A percentile compares a stretch with the other conserved stretches of the same genome.
phyloP scores from a whole-genome alignment of 352 stramenopile species.

The Nothophytophthora sp. region DNA sequence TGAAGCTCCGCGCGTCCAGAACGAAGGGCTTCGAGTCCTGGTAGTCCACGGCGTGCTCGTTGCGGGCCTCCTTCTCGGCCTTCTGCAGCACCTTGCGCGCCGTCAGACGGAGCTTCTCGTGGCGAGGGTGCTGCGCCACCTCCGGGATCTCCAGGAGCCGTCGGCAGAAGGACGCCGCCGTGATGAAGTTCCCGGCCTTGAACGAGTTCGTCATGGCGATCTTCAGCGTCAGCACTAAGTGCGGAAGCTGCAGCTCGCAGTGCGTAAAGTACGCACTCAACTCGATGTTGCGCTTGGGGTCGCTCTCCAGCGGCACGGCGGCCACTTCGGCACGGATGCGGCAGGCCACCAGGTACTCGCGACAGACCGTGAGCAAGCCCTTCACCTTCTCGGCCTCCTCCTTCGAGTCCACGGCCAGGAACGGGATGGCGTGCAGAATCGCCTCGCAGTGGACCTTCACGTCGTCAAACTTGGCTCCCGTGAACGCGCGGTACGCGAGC shows the following conservation, averaged over 20 bases:
- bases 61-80: slow-evolving; percentile 98
- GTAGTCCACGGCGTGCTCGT: slow-evolving; percentile 98
- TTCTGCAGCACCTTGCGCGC: slow-evolving; percentile 98
- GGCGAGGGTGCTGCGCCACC: slow-evolving; percentile 86
- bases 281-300: slow-evolving; percentile 94
- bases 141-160: slow-evolving; percentile 98
- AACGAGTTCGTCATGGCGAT: slow-evolving; percentile 99
- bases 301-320: slow-evolving; percentile 60
- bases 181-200: slow-evolving; percentile 99
- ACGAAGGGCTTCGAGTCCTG: slow-evolving; percentile 97
- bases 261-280: slow-evolving; percentile 99
- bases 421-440: slow-evolving; percentile 95
- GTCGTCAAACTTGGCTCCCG: slow-evolving; percentile 98
- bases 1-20: slow-evolving; percentile 94
- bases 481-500: slow-evolving; percentile 96
- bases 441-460: slow-evolving; percentile 92
- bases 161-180: slow-evolving; percentile 97
- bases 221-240: slow-evolving; percentile 98
- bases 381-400: slow-evolving; percentile 94
- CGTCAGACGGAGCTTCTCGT: slow-evolving; percentile 96
- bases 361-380: slow-evolving; percentile 95
- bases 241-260: slow-evolving; percentile 97
- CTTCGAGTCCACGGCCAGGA: slow-evolving; percentile 93
- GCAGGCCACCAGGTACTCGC: slow-evolving; percentile 98
- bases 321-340: slow-evolving; percentile 92